Conservation (phyloP, 192 early-diverging fungal species). For the Paraglomus occultum region DNA sequence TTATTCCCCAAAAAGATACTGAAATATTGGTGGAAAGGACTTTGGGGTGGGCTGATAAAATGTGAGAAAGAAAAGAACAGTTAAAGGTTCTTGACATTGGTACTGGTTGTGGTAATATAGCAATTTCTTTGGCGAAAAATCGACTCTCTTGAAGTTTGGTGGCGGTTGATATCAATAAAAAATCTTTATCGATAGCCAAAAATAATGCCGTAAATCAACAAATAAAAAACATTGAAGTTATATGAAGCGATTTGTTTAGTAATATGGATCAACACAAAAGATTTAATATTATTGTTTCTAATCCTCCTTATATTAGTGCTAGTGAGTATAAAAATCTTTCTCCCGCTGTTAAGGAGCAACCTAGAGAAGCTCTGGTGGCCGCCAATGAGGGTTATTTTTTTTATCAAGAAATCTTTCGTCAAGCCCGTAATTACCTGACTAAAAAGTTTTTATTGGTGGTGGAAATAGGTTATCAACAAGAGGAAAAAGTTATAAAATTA, state of each 20-base stretch:
- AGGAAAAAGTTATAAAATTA: conserved; percentile 14
- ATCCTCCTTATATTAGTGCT: conserved; percentile 3
- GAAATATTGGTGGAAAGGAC: conserved; percentile 1
- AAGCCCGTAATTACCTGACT: neutral
- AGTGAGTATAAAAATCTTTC: neutral
- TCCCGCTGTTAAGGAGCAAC: neutral
- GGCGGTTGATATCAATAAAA: neutral
- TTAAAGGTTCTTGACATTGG: neutral
- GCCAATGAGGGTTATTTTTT: conserved; percentile 10
- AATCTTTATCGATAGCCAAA: neutral
- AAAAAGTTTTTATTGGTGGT: neutral
- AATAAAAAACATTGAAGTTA: neutral
- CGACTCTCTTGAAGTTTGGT: neutral
- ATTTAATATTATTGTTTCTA: neutral
- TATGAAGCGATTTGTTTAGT: neutral
- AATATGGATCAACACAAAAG: neutral
- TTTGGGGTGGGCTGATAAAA: neutral
- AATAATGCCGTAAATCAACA: neutral
- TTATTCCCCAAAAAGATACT: conserved; percentile 6
- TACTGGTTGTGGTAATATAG: conserved; percentile 9
- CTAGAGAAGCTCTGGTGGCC: neutral
- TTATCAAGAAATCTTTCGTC: neutral
- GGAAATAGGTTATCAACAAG: conserved; percentile 4
- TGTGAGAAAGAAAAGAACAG: neutral
- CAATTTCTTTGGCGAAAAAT: neutral